Percentiles rank a stretch among this genome's conserved stretches.
Conservation (phyloP, 140 eudicot genomes). For the Oenanthe javanica region DNA sequence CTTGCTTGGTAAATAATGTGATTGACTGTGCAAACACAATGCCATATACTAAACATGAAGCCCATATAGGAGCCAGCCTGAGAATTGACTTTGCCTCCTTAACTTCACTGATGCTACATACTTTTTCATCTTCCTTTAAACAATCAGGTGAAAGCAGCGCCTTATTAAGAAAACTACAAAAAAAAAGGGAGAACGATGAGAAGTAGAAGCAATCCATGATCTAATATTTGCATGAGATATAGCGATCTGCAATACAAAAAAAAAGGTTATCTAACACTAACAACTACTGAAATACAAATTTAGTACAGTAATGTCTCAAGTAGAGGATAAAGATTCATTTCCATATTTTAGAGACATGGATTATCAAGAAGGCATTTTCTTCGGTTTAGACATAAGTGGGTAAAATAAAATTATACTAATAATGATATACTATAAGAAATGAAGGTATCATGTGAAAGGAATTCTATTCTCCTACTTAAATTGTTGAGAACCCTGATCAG, state of each 20-base stretch:
- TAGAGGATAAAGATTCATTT: not conserved
- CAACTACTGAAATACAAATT: not conserved
- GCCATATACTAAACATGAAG: conserved; percentile 6
- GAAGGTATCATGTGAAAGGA: not conserved
- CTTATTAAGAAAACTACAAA: not conserved
- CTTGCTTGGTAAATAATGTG: conserved; percentile 6
- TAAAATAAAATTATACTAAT: not conserved
- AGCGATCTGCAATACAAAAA: too few species aligned
- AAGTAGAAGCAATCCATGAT: too few species aligned
- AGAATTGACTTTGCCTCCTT: conserved; percentile 8
- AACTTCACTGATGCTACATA: conserved; percentile 1
- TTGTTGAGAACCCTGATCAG: not conserved
- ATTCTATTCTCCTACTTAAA: not conserved
- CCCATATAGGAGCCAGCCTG: conserved; percentile 7
- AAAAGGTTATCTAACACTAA: not conserved
- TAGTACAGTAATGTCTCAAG: not conserved
- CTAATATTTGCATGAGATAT: too few species aligned
- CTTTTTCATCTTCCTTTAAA: not conserved
- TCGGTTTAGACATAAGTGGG: not conserved
- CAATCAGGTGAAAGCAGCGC: not conserved
- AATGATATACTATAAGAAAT: not conserved
- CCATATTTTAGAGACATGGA: not conserved
- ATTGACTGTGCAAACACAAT: conserved; percentile 8
- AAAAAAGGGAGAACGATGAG: not conserved
- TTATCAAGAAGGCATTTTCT: not conserved